Conservation (phyloP, 176 grass and related monocot genomes). For the Raddia guianensis region DNA sequence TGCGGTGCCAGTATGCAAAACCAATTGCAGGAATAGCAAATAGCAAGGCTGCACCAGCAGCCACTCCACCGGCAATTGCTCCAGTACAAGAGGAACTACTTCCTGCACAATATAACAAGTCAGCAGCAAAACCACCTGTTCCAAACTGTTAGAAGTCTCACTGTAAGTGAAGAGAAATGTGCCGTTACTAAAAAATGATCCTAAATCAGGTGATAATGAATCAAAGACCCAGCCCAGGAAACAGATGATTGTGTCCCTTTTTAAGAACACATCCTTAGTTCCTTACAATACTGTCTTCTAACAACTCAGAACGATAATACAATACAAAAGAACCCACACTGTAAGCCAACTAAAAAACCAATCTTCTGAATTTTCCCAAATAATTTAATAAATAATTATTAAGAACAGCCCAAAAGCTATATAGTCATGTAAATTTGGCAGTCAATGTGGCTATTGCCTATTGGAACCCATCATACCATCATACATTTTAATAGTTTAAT, state of each 20-base stretch:
- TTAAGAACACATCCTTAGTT: no score
- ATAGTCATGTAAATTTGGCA: not conserved
- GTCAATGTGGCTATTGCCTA: not conserved
- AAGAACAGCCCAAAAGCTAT: not conserved
- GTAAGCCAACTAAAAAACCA: not conserved
- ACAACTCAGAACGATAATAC: not conserved
- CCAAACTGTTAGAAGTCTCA: not conserved
- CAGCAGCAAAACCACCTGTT: slow-evolving; percentile 29
- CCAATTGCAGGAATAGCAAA: slow-evolving; percentile 82
- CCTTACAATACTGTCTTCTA: no score
- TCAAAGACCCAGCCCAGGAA: not conserved
- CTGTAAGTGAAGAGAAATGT: not conserved
- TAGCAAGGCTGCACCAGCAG: slow-evolving; percentile 83
- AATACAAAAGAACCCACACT: not conserved
- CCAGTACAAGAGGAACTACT: slow-evolving; percentile 84
- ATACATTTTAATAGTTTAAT: not conserved
- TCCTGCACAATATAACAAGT: slow-evolving; percentile 49
- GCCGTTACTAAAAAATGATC: not conserved
- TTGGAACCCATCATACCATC: not conserved
- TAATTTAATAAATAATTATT: not conserved
- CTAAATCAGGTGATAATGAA: not conserved
- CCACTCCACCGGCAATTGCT: slow-evolving; percentile 88
- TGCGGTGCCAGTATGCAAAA: slow-evolving; percentile 77
- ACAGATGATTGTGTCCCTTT: not conserved
- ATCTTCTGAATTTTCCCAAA: not conserved